Base-by-base conservation (phyloP, 495 filamentous ascomycete genomes). In the Talaromyces proteolyticus region DNA sequence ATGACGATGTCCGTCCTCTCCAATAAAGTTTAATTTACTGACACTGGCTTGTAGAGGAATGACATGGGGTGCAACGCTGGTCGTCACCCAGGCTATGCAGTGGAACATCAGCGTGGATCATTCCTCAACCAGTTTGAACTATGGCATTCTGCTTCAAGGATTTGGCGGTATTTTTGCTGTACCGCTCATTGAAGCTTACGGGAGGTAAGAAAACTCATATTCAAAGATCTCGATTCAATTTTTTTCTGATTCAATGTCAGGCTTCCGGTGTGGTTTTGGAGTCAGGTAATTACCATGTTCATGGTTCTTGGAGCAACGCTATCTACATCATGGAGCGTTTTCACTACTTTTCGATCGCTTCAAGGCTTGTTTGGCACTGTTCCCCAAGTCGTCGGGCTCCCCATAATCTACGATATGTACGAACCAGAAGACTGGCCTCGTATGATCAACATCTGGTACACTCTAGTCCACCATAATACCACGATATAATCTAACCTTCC, bases 141-240 rank as follows among this genome's bases (percentile, higher is more conserved):
- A 69, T 24, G 73, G 71, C 16, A 72, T 80, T 50, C 62, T 79
- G 50, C 60, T 78, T 47, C 75, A 79, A 54, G 77, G 73, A 0
- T 68, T 76, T 43, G 76, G 77, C 22, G 74, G 77, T 6, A 58
- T 79, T n/a, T 62, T 78, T 47, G 75, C 70, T 0, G 74, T 80
- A 11, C 74, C 74, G 4, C 52, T 79, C 0, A 66, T 72, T 43
- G 69, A 76, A 47, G 61, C 70, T 16, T 78, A 69, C 57, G 77
- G 75, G 36, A 63, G 75, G 62, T 74, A 53, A 12, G 63, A 16
- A 16, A 8, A 23, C 43, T 24, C 21, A 45, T 40, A 18, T 10
- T 26, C 12, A 12, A 14, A 23, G 52, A 23, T 22, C 45, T 3
- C 44, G 29, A 34, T 10, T 34, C 44, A n/a, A 46, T 49, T 42